These are phyloP conservation scores for Tulasnella sp. DNA, from an alignment of 768 basidiomycete species.

Conservation along the genomic window DNA sequence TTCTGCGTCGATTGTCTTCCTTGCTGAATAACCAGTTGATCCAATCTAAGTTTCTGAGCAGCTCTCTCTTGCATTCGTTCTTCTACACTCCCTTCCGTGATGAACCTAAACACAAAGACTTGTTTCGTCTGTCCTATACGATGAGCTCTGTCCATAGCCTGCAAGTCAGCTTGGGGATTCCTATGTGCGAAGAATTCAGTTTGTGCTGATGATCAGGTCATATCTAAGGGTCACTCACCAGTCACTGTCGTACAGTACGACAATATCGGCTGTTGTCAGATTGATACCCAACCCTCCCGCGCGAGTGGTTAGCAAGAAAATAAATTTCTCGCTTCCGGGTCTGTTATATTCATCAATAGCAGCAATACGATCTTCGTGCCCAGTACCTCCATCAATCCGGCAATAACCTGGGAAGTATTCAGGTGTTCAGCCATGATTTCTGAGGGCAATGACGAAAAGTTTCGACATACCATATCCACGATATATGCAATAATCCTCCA, in stretches of 20 bases:
- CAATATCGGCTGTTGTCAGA: conserved; percentile 85
- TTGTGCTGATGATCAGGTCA: neutral
- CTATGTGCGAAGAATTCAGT: conserved; percentile 27
- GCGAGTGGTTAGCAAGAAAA: conserved; percentile 91
- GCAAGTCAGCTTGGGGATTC: conserved; percentile 98
- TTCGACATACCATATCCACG: conserved; percentile 58
- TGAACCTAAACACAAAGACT: conserved; percentile 93
- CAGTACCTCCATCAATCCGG: conserved; percentile 89
- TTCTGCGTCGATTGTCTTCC: conserved; percentile 62
- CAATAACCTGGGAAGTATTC: conserved; percentile 42
- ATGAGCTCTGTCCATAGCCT: conserved; percentile 97
- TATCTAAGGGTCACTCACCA: conserved; percentile 42
- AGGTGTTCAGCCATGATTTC: neutral
- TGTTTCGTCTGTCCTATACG: conserved; percentile 96
- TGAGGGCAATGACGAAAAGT: conserved; percentile 12
- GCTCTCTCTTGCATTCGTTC: conserved; percentile 91
- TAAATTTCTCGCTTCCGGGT: conserved; percentile 86
- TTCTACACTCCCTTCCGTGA: conserved; percentile 91
- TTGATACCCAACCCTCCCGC: conserved; percentile 97
- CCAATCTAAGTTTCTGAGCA: conserved; percentile 86
- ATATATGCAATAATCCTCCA: conserved; percentile 96
- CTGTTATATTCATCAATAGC: conserved; percentile 98
- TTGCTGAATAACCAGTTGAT: conserved; percentile 95
- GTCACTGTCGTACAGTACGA: conserved; percentile 92
- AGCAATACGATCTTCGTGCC: conserved; percentile 88